A percentile compares a stretch with the other conserved stretches of the same genome.
Evolutionary conservation across 164 flowering plant genomes (phyloP).

Genomic region (Aristolochia fimbriata): DNA sequence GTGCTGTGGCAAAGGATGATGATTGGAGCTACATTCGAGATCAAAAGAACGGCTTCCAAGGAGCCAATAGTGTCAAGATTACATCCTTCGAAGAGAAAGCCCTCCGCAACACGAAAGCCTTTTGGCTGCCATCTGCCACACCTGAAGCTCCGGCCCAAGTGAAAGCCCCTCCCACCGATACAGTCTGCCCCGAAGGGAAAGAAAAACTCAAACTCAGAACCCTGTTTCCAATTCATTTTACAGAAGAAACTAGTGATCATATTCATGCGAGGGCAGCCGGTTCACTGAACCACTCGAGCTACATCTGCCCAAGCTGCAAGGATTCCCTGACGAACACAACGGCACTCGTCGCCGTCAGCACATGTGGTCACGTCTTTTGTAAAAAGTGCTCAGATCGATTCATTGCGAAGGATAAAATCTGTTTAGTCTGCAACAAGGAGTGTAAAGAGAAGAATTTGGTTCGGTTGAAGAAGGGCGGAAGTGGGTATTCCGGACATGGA

Average conservation of each 20-base stretch:
- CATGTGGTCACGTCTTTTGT: slow-evolving; percentile 92
- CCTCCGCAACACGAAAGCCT: slow-evolving; percentile 89
- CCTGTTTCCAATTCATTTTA: slow-evolving; percentile 64
- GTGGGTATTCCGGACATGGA: slow-evolving; percentile 83
- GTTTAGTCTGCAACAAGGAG: slow-evolving; percentile 59
- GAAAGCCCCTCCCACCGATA: slow-evolving; percentile 56
- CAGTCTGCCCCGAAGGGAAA: slow-evolving; percentile 82
- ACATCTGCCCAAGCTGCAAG: slow-evolving; percentile 88
- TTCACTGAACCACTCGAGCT: slow-evolving; percentile 21
- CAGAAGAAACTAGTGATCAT: slow-evolving; percentile 45
- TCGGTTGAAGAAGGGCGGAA: slow-evolving; percentile 70
- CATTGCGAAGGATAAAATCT: slow-evolving; percentile 72
- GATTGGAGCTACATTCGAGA: too few species aligned
- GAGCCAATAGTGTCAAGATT: slow-evolving; percentile 93
- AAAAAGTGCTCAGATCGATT: slow-evolving; percentile 82
- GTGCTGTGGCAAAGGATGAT: too few species aligned
- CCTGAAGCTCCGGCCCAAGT: slow-evolving; percentile 82
- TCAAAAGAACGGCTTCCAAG: slow-evolving; percentile 24
- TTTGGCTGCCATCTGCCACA: slow-evolving; percentile 98
- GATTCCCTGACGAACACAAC: slow-evolving; percentile 68
- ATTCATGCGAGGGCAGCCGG: slow-evolving; percentile 33
- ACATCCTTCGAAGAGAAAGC: slow-evolving; percentile 96
- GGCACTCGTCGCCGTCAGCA: slow-evolving; percentile 63
- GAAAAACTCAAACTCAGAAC: slow-evolving; percentile 82
- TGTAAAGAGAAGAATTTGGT: slow-evolving; percentile 76